Base-by-base conservation (phyloP, 768 basidiomycete species). In the Omphalotus guepiniiformis region DNA sequence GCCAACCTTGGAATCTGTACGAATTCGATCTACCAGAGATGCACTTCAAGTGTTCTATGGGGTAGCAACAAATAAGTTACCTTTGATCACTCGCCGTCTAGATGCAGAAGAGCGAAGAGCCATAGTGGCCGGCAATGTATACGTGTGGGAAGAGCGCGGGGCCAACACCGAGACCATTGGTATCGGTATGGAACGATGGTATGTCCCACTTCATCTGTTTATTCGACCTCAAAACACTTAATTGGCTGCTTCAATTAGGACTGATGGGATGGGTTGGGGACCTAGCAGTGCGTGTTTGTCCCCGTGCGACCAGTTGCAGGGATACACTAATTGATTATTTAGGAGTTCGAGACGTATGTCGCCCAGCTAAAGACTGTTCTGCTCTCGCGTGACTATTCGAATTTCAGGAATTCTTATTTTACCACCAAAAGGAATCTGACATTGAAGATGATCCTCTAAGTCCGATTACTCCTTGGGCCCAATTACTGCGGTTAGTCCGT, bases 61-160 rank as follows among this genome's bases (percentile, higher is more conserved):
- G 40, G 88, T 90, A 42, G 83, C 85, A 8, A 72, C 73, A 50
- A 75, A 80, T 56, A 61, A 71, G 47, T 72, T 90, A 35, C 85
- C 86, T 39, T 76, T 91, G 59, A 88, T 89, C 59, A 86, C 84
- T 18, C 79, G 88, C 47, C 82, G 88, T 6, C 76, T 92, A 55
- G 88, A 91, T 60, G 84, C 84, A 36, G 87, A 90, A 60, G 88
- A 91, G 63, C 79, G 88, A 34, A 73, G 82, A 39, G 78, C 78
- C 15, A 85, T 92, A 57, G 55, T 73, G 15, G 77, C 88, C 0
- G 88, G 88, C 21, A 87, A 87, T 55, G 85, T 90, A 19, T 91
- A 89, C 55, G 85, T 91, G 51, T 92, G 89, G 88, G 88, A 92
- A 61, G 88, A 92, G 55, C 83, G 88, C 52, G 85, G 85, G 21